Evolutionary conservation across 2,329 filamentous ascomycete species (phyloP), one percentile per base, ranked within the genome.

Genomic region (Verticillium klebahnii): DNA sequence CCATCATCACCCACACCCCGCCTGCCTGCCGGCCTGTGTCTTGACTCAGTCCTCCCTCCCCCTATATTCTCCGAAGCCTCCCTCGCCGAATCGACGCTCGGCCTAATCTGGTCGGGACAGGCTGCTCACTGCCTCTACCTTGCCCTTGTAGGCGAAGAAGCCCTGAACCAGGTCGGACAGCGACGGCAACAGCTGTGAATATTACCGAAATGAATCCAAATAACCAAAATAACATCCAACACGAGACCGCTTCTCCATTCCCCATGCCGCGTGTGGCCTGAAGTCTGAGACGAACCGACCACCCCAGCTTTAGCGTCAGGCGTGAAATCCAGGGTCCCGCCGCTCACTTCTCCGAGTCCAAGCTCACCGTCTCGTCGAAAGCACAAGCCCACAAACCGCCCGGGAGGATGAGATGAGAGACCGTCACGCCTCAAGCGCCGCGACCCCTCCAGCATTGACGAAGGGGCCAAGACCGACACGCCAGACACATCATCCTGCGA

Each of bases 11-110:
- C 37, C n/a, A 40, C 37, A 40, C 37, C 37, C 57, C 62, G 63
- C 29, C 5, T 29, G 29, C 29, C 29, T 29, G 64, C 64, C 61
- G 61, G 66, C 65, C 64, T 58, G 37, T 40, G 37, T 17, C 37
- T 29, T 40, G 37, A 40, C 37, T 40, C 37, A 40, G 37, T 40
- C 37, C 37, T 40, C 37, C 36, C 6, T 19, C 14, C 37, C 17
- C 37, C 37, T 40, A 40, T 19, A 40, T 40, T 40, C 37, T 40
- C 37, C 37, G 37, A 40, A n/a, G 17, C 15, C 14, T 40, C 6
- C 15, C 37, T 40, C 15, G 15, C 37, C 37, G 12, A 40, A 40
- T 40, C 15, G 37, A n/a, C 17, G 12, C 37, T 17, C 12, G 17
- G 17, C 37, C 37, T 40, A 40, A 40, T 40, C n/a, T 40, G 6